phyloP scores from a whole-genome alignment of 768 basidiomycete species.

The Hemileccinum rubropunctum region DNA sequence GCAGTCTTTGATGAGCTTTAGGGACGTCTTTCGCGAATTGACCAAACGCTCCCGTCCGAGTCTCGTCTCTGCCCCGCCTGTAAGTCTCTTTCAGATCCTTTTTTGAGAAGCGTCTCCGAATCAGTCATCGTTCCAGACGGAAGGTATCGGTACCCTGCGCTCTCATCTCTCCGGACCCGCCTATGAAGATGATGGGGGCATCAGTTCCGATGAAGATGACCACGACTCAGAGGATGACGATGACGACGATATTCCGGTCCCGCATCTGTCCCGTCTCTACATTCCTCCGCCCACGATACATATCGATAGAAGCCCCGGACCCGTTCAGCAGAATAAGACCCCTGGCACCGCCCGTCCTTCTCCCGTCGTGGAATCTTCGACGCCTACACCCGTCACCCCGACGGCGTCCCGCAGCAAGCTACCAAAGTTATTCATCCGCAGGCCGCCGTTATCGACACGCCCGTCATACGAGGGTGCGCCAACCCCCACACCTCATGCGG shows the following conservation, averaged over 20 bases:
- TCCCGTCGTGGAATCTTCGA: slow-evolving; percentile 17
- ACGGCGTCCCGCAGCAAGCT: slow-evolving; percentile 29
- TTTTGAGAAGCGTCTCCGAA: not conserved
- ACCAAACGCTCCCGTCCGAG: slow-evolving; percentile 61
- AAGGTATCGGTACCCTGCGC: slow-evolving; percentile 82
- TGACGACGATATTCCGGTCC: slow-evolving; percentile 32
- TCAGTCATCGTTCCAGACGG: slow-evolving; percentile 49
- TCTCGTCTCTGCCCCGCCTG: slow-evolving; percentile 75
- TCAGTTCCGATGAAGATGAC: slow-evolving; percentile 54
- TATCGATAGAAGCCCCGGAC: slow-evolving; percentile 17
- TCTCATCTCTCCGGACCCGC: slow-evolving; percentile 53
- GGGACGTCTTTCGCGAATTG: slow-evolving; percentile 62
- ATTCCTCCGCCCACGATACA: slow-evolving; percentile 20
- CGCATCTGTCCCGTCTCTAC: slow-evolving; percentile 21
- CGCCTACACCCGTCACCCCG: slow-evolving; percentile 27
- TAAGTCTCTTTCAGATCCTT: slow-evolving; percentile 35
- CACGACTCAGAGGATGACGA: slow-evolving; percentile 29
- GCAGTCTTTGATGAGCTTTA: slow-evolving; percentile 45
- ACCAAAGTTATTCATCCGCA: slow-evolving; percentile 36
- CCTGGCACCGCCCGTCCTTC: slow-evolving; percentile 26
- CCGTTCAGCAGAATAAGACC: slow-evolving; percentile 5
- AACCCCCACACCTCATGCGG: not conserved
- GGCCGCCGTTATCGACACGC: slow-evolving; percentile 29
- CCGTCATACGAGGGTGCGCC: slow-evolving; percentile 28
- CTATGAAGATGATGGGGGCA: slow-evolving; percentile 76